Evolutionary conservation across 1,284 basidiomycete genomes (phyloP), one percentile per base, ranked within the genome.

Genomic region (Pseudozyma sp.): DNA sequence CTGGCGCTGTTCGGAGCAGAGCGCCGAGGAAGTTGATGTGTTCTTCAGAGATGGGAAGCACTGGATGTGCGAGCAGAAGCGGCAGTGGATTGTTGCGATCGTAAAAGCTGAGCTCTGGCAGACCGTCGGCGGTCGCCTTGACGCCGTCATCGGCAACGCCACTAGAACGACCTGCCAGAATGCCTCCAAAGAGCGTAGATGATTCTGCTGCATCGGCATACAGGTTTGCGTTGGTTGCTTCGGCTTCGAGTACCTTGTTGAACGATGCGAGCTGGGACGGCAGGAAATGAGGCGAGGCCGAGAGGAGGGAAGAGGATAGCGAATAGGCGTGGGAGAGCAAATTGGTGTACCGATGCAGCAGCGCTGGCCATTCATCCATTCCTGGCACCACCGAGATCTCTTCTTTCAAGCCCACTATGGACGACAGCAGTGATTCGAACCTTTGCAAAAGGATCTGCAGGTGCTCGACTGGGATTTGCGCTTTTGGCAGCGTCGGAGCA

Each of bases 11-110:
- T 16, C 78, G 71, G 43, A 80, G 71, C 37, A 80, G 64, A 2
- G 76, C 75, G 7, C 78, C 78, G 11, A 80, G 64, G 46, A 75
- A 80, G 55, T 78, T 80, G 61, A 80, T 60, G 37, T 80, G 72
- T 31, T 68, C 67, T 47, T 80, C 78, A 0, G 71, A 50, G 29
- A 80, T 78, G 3, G 76, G 73, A 19, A 75, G 60, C 35, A 73
- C 54, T 1, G 78, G 78, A 43, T 80, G 78, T 1, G 72, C 78
- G 6, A 75, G 52, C 6, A 80, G 53, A 17, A 59, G 42, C 0
- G 76, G 76, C 8, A 80, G 53, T 7, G 52, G 66, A 35, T 61
- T 78, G 50, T 68, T 62, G 48, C 61, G 40, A 35, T 80, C 78
- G 52, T 63, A 71, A 58, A 72, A 78, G 40, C 52, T 65, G 29